phyloP scores from a whole-genome alignment of 768 basidiomycete species.

The Suillus luteus region DNA sequence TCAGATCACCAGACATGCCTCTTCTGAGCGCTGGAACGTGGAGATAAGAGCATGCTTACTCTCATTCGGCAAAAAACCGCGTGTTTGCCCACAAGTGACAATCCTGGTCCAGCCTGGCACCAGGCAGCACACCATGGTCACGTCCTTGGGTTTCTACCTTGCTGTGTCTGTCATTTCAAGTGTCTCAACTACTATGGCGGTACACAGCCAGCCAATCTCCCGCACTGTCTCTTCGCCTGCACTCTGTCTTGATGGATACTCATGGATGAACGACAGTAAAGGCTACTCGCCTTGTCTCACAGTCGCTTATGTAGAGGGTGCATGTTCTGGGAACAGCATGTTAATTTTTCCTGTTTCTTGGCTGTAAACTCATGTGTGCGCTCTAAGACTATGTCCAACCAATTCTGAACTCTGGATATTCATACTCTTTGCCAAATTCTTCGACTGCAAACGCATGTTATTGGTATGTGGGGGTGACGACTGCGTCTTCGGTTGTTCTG shows the following conservation, averaged over 20 bases:
- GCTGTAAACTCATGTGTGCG: constrained; percentile 2
- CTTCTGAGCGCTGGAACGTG: neutral
- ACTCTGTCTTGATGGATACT: constrained; percentile 20
- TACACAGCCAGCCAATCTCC: constrained; percentile 14
- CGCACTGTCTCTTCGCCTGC: constrained; percentile 19
- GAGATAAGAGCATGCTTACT: neutral
- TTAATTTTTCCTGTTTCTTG: neutral
- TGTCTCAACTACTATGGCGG: constrained; percentile 4
- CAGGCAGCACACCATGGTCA: neutral
- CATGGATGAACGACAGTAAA: constrained; percentile 30
- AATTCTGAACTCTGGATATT: constrained; percentile 19
- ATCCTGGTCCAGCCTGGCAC: neutral
- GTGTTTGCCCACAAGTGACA: neutral
- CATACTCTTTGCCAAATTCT: constrained; percentile 26
- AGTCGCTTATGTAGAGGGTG: constrained; percentile 34
- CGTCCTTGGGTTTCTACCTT: neutral
- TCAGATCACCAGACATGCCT: neutral
- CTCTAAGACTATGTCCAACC: constrained; percentile 30
- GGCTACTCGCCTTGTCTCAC: constrained; percentile 23
- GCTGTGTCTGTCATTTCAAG: neutral
- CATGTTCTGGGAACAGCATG: constrained; percentile 30
- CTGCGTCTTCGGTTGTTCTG: neutral
- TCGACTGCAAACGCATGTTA: constrained; percentile 31
- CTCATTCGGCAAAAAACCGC: neutral
- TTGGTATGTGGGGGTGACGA: constrained; percentile 22